phyloP scores from a whole-genome alignment of 2,329 filamentous ascomycete genomes.

The Leptographium galeiforme region DNA sequence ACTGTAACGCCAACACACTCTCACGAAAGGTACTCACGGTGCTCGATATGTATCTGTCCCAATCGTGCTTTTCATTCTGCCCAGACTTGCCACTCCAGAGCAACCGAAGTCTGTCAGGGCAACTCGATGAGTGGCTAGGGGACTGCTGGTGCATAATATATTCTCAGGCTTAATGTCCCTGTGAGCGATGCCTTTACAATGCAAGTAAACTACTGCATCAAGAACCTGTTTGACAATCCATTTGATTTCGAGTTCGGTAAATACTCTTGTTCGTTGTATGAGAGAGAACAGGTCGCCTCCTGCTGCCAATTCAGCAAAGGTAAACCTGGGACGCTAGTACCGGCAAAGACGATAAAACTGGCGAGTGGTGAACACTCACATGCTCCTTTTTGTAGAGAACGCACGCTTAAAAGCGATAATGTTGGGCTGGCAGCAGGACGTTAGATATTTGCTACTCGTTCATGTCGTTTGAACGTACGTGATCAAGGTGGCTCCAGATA shows the following conservation, averaged over 20 bases:
- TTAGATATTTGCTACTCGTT: neutral
- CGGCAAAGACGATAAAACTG: neutral
- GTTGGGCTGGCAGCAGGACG: slow-evolving; percentile 30
- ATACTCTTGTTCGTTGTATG: slow-evolving; percentile 20
- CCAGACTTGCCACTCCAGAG: slow-evolving; percentile 27
- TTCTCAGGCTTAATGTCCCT: slow-evolving; percentile 43
- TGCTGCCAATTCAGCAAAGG: slow-evolving; percentile 43
- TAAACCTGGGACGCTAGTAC: slow-evolving; percentile 26
- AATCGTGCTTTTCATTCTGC: slow-evolving; percentile 28
- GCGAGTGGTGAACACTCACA: slow-evolving; percentile 22
- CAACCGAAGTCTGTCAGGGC: slow-evolving; percentile 40
- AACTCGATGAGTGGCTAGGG: slow-evolving; percentile 28
- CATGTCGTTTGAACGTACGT: slow-evolving; percentile 25
- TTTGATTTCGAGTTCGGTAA: slow-evolving; percentile 29
- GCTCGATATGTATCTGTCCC: slow-evolving; percentile 35
- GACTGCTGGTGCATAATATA: slow-evolving; percentile 33
- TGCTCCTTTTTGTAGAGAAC: slow-evolving; percentile 30
- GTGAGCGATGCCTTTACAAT: slow-evolving; percentile 35
- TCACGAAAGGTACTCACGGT: slow-evolving; percentile 23
- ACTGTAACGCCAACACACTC: neutral
- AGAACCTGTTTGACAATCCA: slow-evolving; percentile 35
- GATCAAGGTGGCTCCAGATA: slow-evolving; percentile 38
- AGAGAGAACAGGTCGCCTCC: slow-evolving; percentile 42
- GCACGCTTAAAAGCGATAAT: slow-evolving; percentile 38
- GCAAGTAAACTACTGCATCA: slow-evolving; percentile 31